Evolutionary conservation across 176 grass and related monocot genomes (phyloP).

Genomic region (Themeda triandra): DNA sequence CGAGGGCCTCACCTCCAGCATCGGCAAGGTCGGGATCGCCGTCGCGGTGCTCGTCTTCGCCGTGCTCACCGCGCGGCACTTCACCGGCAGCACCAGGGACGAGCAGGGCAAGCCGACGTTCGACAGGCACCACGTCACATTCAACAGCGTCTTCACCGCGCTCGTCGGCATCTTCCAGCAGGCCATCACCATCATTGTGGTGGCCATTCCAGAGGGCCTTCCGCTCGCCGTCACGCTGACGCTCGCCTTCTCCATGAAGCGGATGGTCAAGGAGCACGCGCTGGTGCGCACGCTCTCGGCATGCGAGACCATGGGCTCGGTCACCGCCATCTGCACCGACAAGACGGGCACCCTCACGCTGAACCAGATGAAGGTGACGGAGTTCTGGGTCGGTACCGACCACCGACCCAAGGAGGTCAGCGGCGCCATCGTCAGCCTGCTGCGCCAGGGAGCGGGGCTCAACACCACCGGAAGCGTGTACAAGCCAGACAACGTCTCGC

Average conservation of each 20-base stretch:
- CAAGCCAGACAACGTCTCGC: constrained; percentile 26
- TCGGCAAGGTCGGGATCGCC: constrained; percentile 73
- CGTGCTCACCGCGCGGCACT: constrained; percentile 57
- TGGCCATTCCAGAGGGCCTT: constrained; percentile 82
- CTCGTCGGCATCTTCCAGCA: constrained; percentile 75
- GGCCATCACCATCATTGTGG: constrained; percentile 87
- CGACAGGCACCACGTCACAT: constrained; percentile 27
- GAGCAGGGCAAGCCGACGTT: constrained; percentile 47
- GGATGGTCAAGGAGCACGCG: constrained; percentile 91
- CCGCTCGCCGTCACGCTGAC: constrained; percentile 87
- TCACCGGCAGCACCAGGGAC: constrained; percentile 71
- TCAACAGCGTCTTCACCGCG: constrained; percentile 42
- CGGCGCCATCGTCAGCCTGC: background rate
- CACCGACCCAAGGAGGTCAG: background rate
- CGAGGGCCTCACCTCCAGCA: constrained; percentile 56
- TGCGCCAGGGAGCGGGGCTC: constrained; percentile 53
- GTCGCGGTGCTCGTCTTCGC: constrained; percentile 62
- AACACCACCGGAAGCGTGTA: constrained; percentile 87
- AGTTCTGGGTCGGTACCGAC: constrained; percentile 68
- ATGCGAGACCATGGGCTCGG: constrained; percentile 91
- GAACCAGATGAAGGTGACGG: constrained; percentile 73
- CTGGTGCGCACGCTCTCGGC: constrained; percentile 78
- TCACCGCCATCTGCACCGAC: constrained; percentile 85
- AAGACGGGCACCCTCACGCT: constrained; percentile 89
- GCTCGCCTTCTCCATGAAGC: constrained; percentile 90